Evolutionary conservation across 2,329 filamentous ascomycete genomes (phyloP), one percentile per base, ranked within the genome.

Genomic region (Monilinia fructigena): DNA sequence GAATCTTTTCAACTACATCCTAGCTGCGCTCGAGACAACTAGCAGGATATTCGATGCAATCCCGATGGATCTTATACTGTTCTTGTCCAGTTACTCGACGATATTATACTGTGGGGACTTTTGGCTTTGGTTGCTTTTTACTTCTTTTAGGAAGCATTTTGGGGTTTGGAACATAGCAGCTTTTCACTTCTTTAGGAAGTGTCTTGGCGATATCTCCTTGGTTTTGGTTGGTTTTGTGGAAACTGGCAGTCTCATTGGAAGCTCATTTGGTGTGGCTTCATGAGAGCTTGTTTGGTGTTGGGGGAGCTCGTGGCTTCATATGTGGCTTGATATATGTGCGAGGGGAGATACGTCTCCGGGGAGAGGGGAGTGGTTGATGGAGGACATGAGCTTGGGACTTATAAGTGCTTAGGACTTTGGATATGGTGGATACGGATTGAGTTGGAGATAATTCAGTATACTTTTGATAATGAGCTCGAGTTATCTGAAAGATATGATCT

Each of bases 1-100:
- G 63, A 65, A 65, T 38, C 52, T 28, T 56, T n/a, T 28, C 35
- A 53, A 28, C 35, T 12, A 6, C 40, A 35, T 26, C 59, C 35
- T 62, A n/a, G 48, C 47, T 62, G 47, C 59, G 31, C 59, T 62
- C 45, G 45, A 62, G 26, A 62, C 35, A 48, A 62, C 59, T 52
- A 53, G 47, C 59, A 40, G 54, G 31, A 47, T 50, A 16, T 65
- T 35, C 61, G 28, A 65, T 50, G 40, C 28, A 58, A 47, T 47
- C 3, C 59, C 63, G 45, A 60, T 50, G 45, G 45, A 38, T 60
- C 48, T 20, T 20, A 38, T 38, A 60, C 28, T 60, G 58, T 60
- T 35, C 58, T 35, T 45, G 58, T 60, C 45, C 58, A 60, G 45
- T 14, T 14, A 61, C 45, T 61, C 20, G 58, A 61, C 58, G 45